phyloP scores from a whole-genome alignment of 2,329 filamentous ascomycete genomes.

The Penicillium sp. region DNA sequence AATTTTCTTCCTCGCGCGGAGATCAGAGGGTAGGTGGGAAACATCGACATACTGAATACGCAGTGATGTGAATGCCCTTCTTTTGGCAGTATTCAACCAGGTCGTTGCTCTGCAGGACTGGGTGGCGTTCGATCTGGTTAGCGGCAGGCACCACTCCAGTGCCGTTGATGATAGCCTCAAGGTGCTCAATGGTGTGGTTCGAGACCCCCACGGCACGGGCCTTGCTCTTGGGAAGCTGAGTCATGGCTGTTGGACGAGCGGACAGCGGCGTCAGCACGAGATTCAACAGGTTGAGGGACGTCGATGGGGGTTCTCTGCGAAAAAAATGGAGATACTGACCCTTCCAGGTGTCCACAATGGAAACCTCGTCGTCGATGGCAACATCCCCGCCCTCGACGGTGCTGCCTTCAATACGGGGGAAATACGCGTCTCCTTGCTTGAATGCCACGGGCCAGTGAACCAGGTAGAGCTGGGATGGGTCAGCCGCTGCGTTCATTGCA shows the following conservation, averaged over 20 bases:
- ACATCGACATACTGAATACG: constrained; percentile 49
- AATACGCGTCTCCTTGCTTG: constrained; percentile 37
- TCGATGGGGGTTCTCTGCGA: too few species aligned
- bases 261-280: neutral
- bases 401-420: constrained; percentile 41
- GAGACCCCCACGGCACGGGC: constrained; percentile 39
- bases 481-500: too few species aligned
- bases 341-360: constrained; percentile 40
- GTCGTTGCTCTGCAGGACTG: constrained; percentile 58
- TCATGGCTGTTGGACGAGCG: constrained; percentile 33
- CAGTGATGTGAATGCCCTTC: constrained; percentile 56
- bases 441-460: constrained; percentile 45
- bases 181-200: constrained; percentile 37
- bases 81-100: constrained; percentile 53
- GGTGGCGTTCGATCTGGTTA: constrained; percentile 66
- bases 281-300: too few species aligned
- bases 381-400: constrained; percentile 34
- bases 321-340: constrained; percentile 17
- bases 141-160: constrained; percentile 54
- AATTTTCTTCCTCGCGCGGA: too few species aligned
- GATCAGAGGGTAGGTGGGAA: neutral
- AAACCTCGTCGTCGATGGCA: constrained; percentile 41
- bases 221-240: constrained; percentile 39
- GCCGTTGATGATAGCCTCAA: constrained; percentile 52
- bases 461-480: constrained; percentile 28